Conservation (phyloP, 208 protist genomes). For the Endotrypanum monterogeii region DNA sequence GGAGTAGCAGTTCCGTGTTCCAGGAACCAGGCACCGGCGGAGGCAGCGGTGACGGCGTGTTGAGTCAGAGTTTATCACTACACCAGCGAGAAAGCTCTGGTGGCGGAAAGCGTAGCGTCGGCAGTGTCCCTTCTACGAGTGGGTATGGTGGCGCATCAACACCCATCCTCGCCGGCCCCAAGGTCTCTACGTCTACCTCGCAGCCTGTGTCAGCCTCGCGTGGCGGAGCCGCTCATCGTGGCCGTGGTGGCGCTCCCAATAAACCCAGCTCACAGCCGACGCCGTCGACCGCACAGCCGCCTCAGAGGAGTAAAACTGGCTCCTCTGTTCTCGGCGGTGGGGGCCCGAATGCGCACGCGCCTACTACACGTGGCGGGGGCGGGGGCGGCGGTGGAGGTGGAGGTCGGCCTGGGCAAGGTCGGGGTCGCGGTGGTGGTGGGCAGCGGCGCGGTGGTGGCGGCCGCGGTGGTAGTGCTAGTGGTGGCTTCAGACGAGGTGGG, state of each 20-base stretch:
- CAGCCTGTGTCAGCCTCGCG: background rate
- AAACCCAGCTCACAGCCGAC: background rate
- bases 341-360: conserved; percentile 1
- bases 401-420: conserved; percentile 12
- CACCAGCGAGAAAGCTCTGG: background rate
- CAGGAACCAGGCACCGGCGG: background rate
- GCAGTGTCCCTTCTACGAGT: background rate
- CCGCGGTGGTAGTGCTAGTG: conserved; percentile 10
- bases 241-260: background rate
- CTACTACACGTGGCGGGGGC: background rate
- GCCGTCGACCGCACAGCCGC: background rate
- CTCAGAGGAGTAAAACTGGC: background rate
- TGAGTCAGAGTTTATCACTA: background rate
- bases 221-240: background rate
- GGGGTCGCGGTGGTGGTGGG: conserved; percentile 13
- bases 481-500: conserved; percentile 9
- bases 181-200: background rate
- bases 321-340: conserved; percentile 7
- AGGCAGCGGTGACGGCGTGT: background rate
- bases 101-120: background rate
- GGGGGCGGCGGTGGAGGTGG: conserved; percentile 4
- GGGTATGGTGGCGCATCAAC: background rate
- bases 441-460: conserved; percentile 25
- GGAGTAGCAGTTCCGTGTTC: conserved; percentile 11
- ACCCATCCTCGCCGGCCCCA: background rate